Conservation (phyloP, 2,329 filamentous ascomycete species). For the Bisporella sp. region DNA sequence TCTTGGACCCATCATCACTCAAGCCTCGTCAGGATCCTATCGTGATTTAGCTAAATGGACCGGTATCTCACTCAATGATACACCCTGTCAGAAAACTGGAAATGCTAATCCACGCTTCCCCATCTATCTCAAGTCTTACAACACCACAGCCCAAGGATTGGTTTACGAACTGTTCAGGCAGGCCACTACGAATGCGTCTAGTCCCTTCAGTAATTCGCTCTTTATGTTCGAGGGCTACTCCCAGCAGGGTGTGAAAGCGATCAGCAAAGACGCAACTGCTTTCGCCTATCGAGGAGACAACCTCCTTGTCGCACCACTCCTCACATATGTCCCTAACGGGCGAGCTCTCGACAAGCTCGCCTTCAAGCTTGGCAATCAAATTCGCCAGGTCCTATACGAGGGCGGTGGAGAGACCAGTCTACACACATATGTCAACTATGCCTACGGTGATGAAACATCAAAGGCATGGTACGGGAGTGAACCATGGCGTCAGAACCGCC, state of each 20-base stretch:
- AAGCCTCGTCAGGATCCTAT: constrained; percentile 34
- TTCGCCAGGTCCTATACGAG: constrained; percentile 32
- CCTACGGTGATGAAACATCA: constrained; percentile 6
- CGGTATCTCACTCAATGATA: constrained; percentile 34
- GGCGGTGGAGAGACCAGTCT: constrained; percentile 15
- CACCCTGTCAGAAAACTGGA: constrained; percentile 20
- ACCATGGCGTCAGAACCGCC: neutral
- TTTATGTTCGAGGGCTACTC: constrained; percentile 53
- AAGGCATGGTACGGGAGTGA: neutral
- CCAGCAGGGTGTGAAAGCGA: constrained; percentile 34
- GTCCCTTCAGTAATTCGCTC: constrained; percentile 32
- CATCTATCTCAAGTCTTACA: constrained; percentile 17
- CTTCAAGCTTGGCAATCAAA: constrained; percentile 28
- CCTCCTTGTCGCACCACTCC: constrained; percentile 33
- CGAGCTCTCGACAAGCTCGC: constrained; percentile 29
- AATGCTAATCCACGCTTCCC: constrained; percentile 16
- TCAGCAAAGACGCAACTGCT: constrained; percentile 32
- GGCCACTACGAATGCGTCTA: constrained; percentile 18
- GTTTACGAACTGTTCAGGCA: constrained; percentile 28
- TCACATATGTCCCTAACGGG: constrained; percentile 30
- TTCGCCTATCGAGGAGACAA: constrained; percentile 40
- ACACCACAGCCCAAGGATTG: constrained; percentile 9
- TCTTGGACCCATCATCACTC: constrained; percentile 31
- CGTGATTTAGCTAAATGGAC: constrained; percentile 38
- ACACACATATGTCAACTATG: constrained; percentile 25